Evolutionary conservation across 2,329 filamentous ascomycete genomes (phyloP).

Genomic region (Hirsutella rhossiliensis): DNA sequence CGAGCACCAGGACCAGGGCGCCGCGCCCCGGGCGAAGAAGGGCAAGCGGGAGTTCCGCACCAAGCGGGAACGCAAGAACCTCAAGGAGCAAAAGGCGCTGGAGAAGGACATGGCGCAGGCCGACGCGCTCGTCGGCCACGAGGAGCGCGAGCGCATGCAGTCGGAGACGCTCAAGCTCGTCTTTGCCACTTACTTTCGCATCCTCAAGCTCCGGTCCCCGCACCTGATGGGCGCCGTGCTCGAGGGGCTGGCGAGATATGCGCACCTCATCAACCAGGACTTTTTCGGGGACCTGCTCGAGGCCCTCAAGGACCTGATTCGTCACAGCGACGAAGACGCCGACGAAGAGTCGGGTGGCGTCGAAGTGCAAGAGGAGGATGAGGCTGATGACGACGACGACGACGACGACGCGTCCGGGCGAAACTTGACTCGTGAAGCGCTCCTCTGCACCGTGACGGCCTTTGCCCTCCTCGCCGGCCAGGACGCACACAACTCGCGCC

Average conservation of each 20-base stretch:
- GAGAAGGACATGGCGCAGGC: conserved; percentile 91
- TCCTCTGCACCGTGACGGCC: conserved; percentile 91
- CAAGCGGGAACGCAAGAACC: conserved; percentile 71
- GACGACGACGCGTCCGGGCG: conserved; percentile 40
- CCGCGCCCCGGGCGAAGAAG: conserved; percentile 28
- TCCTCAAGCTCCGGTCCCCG: conserved; percentile 70
- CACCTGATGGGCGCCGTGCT: conserved; percentile 94
- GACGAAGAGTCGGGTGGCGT: conserved; percentile 27
- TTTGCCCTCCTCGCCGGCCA: conserved; percentile 94
- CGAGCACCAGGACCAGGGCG: conserved; percentile 31
- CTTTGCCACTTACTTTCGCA: conserved; percentile 89
- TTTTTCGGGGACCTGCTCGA: conserved; percentile 96
- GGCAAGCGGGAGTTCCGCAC: conserved; percentile 81
- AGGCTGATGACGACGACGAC: conserved; percentile 31
- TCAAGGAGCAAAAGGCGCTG: conserved; percentile 76
- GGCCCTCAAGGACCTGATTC: conserved; percentile 84
- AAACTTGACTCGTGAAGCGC: conserved; percentile 72
- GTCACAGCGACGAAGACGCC: conserved; percentile 51
- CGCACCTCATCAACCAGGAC: conserved; percentile 96
- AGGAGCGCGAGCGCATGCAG: conserved; percentile 88
- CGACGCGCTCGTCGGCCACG: conserved; percentile 80
- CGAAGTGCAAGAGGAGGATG: conserved; percentile 23
- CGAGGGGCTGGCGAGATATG: conserved; percentile 86
- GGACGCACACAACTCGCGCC: conserved; percentile 75
- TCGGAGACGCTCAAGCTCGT: conserved; percentile 92